Evolutionary conservation across 2,329 filamentous ascomycete species (phyloP).

Genomic region (Talaromyces piceae): DNA sequence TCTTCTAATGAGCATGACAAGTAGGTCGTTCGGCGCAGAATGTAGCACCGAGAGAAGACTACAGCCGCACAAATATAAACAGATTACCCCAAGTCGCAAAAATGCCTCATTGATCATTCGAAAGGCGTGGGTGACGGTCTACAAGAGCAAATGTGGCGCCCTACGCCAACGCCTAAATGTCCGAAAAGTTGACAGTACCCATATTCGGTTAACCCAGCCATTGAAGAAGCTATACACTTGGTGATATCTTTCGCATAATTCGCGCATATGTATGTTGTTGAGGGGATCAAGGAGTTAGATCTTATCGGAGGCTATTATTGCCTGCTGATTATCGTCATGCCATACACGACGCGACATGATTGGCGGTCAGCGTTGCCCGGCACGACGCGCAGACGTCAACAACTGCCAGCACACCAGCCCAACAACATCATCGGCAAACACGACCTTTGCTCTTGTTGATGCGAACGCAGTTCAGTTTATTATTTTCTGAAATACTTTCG

Average conservation of each 20-base stretch:
- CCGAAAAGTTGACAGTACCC: background rate
- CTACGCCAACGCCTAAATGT: background rate
- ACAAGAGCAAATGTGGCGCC: background rate
- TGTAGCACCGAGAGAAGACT: no score
- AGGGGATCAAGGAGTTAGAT: background rate
- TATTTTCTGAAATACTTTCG: background rate
- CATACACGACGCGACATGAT: background rate
- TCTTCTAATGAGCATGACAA: no score
- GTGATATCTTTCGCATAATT: no score
- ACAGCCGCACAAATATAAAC: no score
- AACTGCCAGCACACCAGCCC: background rate
- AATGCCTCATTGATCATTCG: background rate
- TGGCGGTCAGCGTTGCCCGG: slow-evolving; percentile 1
- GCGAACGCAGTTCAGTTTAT: background rate
- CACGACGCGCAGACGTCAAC: background rate
- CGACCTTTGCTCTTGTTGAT: background rate
- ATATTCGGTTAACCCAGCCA: background rate
- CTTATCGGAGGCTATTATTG: background rate
- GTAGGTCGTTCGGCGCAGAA: no score
- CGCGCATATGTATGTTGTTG: background rate
- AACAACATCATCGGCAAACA: background rate
- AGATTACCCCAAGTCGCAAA: background rate
- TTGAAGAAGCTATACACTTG: no score
- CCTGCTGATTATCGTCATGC: background rate
- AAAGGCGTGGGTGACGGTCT: background rate